A percentile compares a stretch with the other conserved stretches of the same genome.
Evolutionary conservation across 495 filamentous ascomycete genomes (phyloP).

Genomic region (Xylaria venustula): DNA sequence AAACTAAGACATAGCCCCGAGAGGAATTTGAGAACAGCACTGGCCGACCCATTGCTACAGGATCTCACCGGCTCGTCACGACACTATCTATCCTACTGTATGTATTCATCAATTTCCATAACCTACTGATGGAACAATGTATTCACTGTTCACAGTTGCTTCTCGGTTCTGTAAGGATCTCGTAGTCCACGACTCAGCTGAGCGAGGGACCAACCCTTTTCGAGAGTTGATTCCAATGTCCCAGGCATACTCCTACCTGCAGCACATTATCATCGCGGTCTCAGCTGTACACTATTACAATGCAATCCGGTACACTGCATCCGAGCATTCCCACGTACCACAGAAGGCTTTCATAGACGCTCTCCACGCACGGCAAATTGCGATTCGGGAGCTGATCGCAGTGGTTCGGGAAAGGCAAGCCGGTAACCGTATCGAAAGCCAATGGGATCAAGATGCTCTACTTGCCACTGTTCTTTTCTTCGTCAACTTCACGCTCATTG

Average conservation of each 20-base stretch:
- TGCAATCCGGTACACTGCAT: constrained; percentile 15
- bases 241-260: constrained; percentile 40
- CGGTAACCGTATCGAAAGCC: neutral
- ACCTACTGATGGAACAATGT: neutral
- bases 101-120: neutral
- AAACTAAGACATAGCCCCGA: neutral
- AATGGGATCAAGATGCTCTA: constrained; percentile 40
- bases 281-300: constrained; percentile 56
- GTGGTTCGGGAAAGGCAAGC: constrained; percentile 23
- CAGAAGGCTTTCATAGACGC: constrained; percentile 44
- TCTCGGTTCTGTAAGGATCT: constrained; percentile 52
- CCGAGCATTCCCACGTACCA: constrained; percentile 3
- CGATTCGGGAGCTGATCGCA: constrained; percentile 42
- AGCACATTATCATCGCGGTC: constrained; percentile 52
- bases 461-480: constrained; percentile 55
- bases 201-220: constrained; percentile 48
- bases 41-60: constrained; percentile 13
- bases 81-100: constrained; percentile 14
- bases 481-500: constrained; percentile 57
- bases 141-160: constrained; percentile 37
- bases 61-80: constrained; percentile 14
- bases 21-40: constrained; percentile 7
- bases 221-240: constrained; percentile 49
- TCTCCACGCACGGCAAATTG: constrained; percentile 46
- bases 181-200: constrained; percentile 50